These are phyloP conservation scores for Chernovozyma sophiae-reginae DNA, from an alignment of 1,139 yeast species.

Conservation along the genomic window DNA sequence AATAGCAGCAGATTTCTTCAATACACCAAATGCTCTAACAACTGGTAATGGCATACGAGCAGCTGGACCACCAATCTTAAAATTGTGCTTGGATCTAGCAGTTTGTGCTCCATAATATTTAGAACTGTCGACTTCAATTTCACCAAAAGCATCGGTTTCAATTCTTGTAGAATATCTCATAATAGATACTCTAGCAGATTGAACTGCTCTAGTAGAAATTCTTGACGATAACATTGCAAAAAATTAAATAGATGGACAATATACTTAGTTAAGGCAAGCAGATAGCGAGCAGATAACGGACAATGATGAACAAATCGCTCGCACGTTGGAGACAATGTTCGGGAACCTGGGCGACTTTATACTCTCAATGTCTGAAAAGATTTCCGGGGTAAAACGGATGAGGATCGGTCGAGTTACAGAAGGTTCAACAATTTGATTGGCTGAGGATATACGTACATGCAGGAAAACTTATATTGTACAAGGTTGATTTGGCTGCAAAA, in stretches of 20 bases:
- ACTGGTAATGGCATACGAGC: conserved; percentile 92
- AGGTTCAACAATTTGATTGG: conserved; percentile 1
- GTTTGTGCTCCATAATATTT: conserved; percentile 99
- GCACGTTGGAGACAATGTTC: neutral
- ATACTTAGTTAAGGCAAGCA: neutral
- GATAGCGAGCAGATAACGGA: neutral
- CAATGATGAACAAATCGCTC: neutral
- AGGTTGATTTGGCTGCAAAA: neutral
- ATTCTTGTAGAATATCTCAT: conserved; percentile 48
- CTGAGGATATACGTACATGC: neutral
- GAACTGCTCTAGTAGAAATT: conserved; percentile 1
- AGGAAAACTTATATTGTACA: no score
- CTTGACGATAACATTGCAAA: conserved; percentile 3
- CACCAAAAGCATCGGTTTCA: conserved; percentile 96
- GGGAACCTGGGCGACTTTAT: neutral
- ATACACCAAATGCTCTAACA: conserved; percentile 85
- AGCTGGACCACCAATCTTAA: conserved; percentile 79
- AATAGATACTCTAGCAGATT: conserved; percentile 15
- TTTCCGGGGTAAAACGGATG: conserved; percentile 2
- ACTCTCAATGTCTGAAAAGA: neutral
- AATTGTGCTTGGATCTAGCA: conserved; percentile 87
- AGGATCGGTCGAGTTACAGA: neutral
- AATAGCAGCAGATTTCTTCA: conserved; percentile 92
- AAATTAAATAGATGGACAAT: no score
- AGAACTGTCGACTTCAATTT: conserved; percentile 79